Conservation (phyloP, 2,329 filamentous ascomycete species). For the Microthyrium microscopicum region DNA sequence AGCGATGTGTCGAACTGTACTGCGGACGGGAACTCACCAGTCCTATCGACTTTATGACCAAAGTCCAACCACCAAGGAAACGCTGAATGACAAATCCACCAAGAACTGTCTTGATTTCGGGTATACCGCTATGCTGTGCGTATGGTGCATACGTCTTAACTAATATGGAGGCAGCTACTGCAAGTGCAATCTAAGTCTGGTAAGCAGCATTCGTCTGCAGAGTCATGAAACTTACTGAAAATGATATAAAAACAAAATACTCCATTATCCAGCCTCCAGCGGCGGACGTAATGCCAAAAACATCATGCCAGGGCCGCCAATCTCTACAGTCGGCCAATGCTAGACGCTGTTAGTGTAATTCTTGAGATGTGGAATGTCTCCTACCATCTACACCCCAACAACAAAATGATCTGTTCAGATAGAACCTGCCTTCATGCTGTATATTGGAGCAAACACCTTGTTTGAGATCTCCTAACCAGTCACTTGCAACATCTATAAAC, state of each 20-base stretch:
- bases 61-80: constrained; percentile 76
- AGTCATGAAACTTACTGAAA: constrained; percentile 45
- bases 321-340: constrained; percentile 66
- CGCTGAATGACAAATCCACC: constrained; percentile 83
- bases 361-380: constrained; percentile 7
- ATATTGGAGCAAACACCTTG: constrained; percentile 68
- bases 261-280: constrained; percentile 67
- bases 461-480: constrained; percentile 90
- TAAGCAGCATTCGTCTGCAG: not conserved
- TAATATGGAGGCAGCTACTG: constrained; percentile 57
- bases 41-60: constrained; percentile 78
- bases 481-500: constrained; percentile 73
- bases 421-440: constrained; percentile 69
- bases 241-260: constrained; percentile 73
- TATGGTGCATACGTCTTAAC: constrained; percentile 74
- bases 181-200: constrained; percentile 34
- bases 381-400: constrained; percentile 71
- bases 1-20: constrained; percentile 12
- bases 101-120: constrained; percentile 91
- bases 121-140: constrained; percentile 89
- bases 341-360: constrained; percentile 10
- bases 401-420: constrained; percentile 81
- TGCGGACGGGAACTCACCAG: constrained; percentile 38
- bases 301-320: constrained; percentile 73
- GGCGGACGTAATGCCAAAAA: constrained; percentile 47